phyloP scores from a whole-genome alignment of 2,329 filamentous ascomycete genomes.

The Biscogniauxia mediterranea region DNA sequence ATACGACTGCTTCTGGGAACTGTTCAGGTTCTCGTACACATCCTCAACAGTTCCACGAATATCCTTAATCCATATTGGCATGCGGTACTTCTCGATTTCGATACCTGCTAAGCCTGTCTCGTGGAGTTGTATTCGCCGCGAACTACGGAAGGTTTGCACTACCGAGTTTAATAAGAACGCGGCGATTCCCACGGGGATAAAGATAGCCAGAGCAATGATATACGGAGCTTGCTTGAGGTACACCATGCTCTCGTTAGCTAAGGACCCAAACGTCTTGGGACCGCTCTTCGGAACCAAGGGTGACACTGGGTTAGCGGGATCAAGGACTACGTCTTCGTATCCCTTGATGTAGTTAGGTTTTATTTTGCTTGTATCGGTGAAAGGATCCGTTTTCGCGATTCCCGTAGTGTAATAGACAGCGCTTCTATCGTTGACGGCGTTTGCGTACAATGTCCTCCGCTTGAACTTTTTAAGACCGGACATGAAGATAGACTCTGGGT shows the following conservation, averaged over 20 bases:
- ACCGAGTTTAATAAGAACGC: conserved; percentile 74
- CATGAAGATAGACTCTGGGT: conserved; percentile 83
- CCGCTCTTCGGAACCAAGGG: conserved; percentile 37
- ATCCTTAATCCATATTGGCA: conserved; percentile 73
- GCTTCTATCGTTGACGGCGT: conserved; percentile 81
- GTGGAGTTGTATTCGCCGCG: conserved; percentile 72
- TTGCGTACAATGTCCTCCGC: conserved; percentile 76
- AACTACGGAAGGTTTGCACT: conserved; percentile 73
- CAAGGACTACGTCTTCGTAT: conserved; percentile 73
- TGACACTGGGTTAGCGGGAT: conserved; percentile 61
- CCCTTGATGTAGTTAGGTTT: conserved; percentile 72
- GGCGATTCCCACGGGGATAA: conserved; percentile 70
- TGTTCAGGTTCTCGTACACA: conserved; percentile 71
- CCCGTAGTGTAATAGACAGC: conserved; percentile 81
- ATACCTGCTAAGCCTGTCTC: conserved; percentile 68
- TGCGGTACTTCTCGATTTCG: conserved; percentile 67
- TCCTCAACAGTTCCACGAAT: conserved; percentile 75
- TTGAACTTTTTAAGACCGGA: conserved; percentile 73
- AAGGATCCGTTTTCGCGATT: conserved; percentile 78
- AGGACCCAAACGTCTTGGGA: conserved; percentile 32
- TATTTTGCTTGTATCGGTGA: conserved; percentile 62
- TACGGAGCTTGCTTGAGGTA: conserved; percentile 59
- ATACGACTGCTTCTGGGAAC: conserved; percentile 68
- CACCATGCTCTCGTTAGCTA: conserved; percentile 31
- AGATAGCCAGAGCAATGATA: conserved; percentile 61